Base-by-base conservation (phyloP, 208 protist genomes). In the Borovskyia barvae region DNA sequence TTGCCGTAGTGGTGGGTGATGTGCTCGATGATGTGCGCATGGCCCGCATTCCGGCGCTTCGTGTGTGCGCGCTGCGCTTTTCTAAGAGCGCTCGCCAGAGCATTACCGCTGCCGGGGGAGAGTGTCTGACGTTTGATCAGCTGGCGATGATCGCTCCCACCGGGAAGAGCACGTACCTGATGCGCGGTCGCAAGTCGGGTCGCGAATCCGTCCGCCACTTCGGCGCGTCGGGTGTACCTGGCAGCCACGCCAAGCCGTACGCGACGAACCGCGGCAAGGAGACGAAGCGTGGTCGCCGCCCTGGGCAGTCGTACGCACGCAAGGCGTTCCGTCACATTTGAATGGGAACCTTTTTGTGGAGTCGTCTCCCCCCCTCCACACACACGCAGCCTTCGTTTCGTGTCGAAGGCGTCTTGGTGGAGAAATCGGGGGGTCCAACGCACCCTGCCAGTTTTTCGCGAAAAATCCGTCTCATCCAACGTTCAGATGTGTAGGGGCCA, bases 91-190 rank as follows among this genome's bases (percentile, higher is more conserved):
- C 98, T 50, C 97, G 97, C 77, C 90, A 95, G 43, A 95, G 98
- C 82, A 99, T 99, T 77, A 69, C 96, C 37, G 96, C 95, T 36
- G 97, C 98, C 33, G 99, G 99, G 62, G 99, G 98, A 64, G 92
- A 99, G 85, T 92, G 84, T 86, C 78, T 99, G 33, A 99, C 99
- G 58, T 99, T 99, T 61, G 99, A 99, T 80, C 97, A 99, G 75
- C 82, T 86, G 55, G 77, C 79, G 42, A 90, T 99, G 66, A 66
- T 93, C 24, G 77, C 88, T 30, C 99, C 99, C 49, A 99, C 87
- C 33, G 99, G 99, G 39, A 88, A 92, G 68, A 98, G 99, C 75
- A 97, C 92, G 61, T 64, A 99, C 48, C 97, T 99, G 50, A 90
- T 99, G 57, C 96, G 97, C 58, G 98, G 98, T 58, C 89, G 84